Conservation (phyloP, 2,329 filamentous ascomycete species). For the Penicillium griseofulvum region DNA sequence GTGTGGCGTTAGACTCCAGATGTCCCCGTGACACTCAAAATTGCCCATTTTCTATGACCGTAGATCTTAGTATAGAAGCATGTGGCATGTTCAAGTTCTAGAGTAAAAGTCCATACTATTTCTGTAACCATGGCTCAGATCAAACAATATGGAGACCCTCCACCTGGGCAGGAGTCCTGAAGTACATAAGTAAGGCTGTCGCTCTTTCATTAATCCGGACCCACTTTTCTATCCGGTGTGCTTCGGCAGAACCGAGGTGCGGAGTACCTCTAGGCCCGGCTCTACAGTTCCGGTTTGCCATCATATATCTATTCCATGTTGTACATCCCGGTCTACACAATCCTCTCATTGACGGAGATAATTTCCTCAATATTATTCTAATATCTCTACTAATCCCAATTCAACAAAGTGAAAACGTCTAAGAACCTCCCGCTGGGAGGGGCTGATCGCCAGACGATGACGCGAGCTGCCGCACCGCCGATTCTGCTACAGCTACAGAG, state of each 20-base stretch:
- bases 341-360: neutral
- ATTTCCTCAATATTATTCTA: neutral
- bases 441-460: conserved; percentile 49
- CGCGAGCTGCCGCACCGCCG: conserved; percentile 52
- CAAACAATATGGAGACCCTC: too few species aligned
- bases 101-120: neutral
- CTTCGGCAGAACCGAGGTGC: neutral
- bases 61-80: neutral
- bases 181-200: neutral
- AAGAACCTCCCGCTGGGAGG: conserved; percentile 27
- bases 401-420: neutral
- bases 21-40: neutral
- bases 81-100: neutral
- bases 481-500: conserved; percentile 58
- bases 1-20: neutral
- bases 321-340: neutral
- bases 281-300: conserved; percentile 2
- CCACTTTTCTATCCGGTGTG: neutral
- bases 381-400: neutral
- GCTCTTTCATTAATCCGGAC: neutral
- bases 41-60: too few species aligned
- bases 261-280: conserved; percentile 2
- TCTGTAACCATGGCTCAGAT: neutral
- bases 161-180: too few species aligned
- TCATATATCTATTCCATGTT: neutral